These are phyloP conservation scores for Hypoxylon intermedium DNA, from an alignment of 495 filamentous ascomycete genomes.

Conservation along the genomic window DNA sequence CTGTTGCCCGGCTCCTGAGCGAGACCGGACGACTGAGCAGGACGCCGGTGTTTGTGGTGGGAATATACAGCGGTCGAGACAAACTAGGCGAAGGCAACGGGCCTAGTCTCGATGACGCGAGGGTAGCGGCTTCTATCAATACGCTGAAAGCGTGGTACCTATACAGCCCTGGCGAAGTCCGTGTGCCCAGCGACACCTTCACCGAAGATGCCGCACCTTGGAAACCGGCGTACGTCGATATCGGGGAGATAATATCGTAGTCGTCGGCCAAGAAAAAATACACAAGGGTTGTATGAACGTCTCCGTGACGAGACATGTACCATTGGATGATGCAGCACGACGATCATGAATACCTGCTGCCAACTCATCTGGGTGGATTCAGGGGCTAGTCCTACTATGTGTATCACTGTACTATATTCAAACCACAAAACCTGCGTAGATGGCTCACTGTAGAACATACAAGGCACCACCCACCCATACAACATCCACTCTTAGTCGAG, in stretches of 20 bases:
- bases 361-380: slow-evolving; percentile 23
- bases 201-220: slow-evolving; percentile 65
- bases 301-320: slow-evolving; percentile 5
- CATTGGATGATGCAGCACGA: slow-evolving; percentile 11
- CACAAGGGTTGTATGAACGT: background rate
- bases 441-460: slow-evolving; percentile 23
- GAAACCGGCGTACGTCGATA: slow-evolving; percentile 85
- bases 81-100: slow-evolving; percentile 88
- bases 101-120: slow-evolving; percentile 75
- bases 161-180: slow-evolving; percentile 76
- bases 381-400: slow-evolving; percentile 21
- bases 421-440: slow-evolving; percentile 8
- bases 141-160: slow-evolving; percentile 94
- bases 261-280: slow-evolving; percentile 29
- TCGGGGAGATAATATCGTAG: slow-evolving; percentile 84
- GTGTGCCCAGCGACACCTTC: slow-evolving; percentile 83
- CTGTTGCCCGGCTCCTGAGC: slow-evolving; percentile 82
- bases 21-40: slow-evolving; percentile 86
- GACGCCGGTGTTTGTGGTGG: slow-evolving; percentile 92
- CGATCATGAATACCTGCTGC: slow-evolving; percentile 9
- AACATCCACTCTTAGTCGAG: slow-evolving; percentile 26
- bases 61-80: slow-evolving; percentile 86
- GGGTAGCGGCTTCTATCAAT: slow-evolving; percentile 77
- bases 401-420: slow-evolving; percentile 39
- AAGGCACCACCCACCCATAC: slow-evolving; percentile 27